Evolutionary conservation across 176 grass and related monocot species (phyloP).

Genomic region (Zoysia japonica): DNA sequence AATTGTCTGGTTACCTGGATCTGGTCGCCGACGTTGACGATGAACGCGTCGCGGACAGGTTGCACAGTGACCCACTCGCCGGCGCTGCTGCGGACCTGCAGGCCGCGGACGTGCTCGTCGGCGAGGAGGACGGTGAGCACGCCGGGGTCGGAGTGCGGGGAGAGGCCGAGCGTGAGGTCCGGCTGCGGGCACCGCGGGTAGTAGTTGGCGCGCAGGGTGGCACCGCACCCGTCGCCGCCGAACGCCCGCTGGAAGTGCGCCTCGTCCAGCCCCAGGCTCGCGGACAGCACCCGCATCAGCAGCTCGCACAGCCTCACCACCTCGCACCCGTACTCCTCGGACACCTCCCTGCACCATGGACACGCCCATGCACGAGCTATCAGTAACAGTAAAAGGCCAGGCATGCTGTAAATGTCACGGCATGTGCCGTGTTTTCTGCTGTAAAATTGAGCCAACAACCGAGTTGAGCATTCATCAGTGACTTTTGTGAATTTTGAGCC

Average conservation of each 20-base stretch:
- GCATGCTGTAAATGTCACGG: background rate
- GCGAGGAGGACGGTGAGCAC: constrained; percentile 73
- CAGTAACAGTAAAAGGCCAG: background rate
- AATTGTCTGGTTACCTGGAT: constrained; percentile 49
- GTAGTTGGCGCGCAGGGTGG: constrained; percentile 74
- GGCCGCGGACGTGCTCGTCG: constrained; percentile 71
- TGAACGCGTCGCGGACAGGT: constrained; percentile 57
- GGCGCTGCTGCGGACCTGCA: constrained; percentile 64
- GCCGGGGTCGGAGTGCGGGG: constrained; percentile 82
- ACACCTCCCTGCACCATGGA: constrained; percentile 36
- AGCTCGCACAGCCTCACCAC: constrained; percentile 57
- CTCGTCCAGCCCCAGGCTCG: constrained; percentile 69
- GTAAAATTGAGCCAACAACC: background rate
- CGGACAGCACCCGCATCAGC: constrained; percentile 65
- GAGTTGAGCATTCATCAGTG: background rate
- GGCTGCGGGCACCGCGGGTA: constrained; percentile 95
- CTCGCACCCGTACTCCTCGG: constrained; percentile 67
- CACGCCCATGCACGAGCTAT: background rate
- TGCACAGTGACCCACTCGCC: constrained; percentile 79
- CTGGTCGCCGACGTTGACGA: constrained; percentile 93
- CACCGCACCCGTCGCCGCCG: constrained; percentile 56
- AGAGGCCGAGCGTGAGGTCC: constrained; percentile 88
- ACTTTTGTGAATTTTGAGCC: too few relatives aligned
- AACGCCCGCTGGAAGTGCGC: constrained; percentile 53
- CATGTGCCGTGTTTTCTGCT: background rate